Base-by-base conservation (phyloP, 768 basidiomycete species). In the Pisolithus microcarpus region DNA sequence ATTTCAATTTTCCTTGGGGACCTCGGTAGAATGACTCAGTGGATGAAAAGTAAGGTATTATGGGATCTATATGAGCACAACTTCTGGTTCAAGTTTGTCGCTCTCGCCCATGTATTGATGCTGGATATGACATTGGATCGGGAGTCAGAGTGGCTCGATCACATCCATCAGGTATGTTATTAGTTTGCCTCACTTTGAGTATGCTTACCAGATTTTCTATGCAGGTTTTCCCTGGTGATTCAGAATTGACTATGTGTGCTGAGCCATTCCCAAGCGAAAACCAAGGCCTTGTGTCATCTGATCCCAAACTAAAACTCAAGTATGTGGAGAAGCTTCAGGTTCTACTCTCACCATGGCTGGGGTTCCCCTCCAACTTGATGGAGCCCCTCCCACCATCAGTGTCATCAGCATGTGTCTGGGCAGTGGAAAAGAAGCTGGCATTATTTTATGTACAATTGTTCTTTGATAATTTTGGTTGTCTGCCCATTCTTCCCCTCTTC, bases 41-140 rank as follows among this genome's bases (percentile, higher is more conserved):
- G 24, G 9, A 48, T 21, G 15, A 24, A 19, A 15, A 23, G 46
- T 5, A 48, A 49, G 42, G 53, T 63, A 19, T 19, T 61, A 4
- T 62, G 57, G 61, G 54, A 59, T 23, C 24, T 61, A 2, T 40
- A 48, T 1, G 51, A 62, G 18, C 51, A 54, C 16, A 57, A 57
- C 26, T 62, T 62, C 23, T 4, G 38, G 2, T 56, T 55, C 30
- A 52, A 62, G 26, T 46, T 62, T 1, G n/a, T 56, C 5, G 49
- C 59, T 15, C 50, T 62, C 2, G 56, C 58, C 23, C n/a, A 19
- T 15, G 8, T 6, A 4, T 13, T 49, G 37, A 21, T 31, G 11
- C 38, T 38, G 6, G 8, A 30, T 4, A 18, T 49, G 13, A 30
- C 38, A 38, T 37, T 18, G 5, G 11, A 19, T 10, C 18, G n/a